Evolutionary conservation across 2,329 filamentous ascomycete species (phyloP), one percentile per base, ranked within the genome.

Genomic region (Aspergillus sp.): DNA sequence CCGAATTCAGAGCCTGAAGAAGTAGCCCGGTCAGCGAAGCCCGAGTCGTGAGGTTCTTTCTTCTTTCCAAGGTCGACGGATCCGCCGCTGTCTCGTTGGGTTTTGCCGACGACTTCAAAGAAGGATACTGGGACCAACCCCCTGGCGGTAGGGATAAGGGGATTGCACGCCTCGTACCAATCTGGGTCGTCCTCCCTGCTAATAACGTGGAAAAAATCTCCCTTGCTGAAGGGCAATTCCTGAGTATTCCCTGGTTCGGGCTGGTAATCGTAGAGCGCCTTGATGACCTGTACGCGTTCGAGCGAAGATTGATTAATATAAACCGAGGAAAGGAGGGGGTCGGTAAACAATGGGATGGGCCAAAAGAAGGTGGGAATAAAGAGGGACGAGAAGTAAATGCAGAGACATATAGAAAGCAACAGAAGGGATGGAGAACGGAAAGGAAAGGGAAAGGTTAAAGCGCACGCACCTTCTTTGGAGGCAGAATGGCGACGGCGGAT

Each of bases 131-230:
- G 95, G 44, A 99, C 95, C 59, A 99, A 84, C 60, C 95, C 95
- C 64, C 92, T 87, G 50, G 91, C 91, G 76, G 89, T 89, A 68
- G 69, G 91, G 64, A 96, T 82, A 50, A 90, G 85, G 59, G 95
- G 95, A 73, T 99, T 99, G 82, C 92, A 98, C 55, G 93, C 95
- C 78, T 98, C 95, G 82, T 97, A 99, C 93, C 95, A 99, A 73
- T 97, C 91, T 41, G 81, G 79, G 73, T 98, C 93, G 81, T 97
- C 89, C 79, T 98, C 95, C 74, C 93, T 89, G 69, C 90, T 91
- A 74, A 98, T 93, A 63, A 99, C 95, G 80, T 98, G 93, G 74
- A 99, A 95, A 76, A 98, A 99, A 75, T 99, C 95, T 70, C 95
- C 95, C 72, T 91, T 90, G 64, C 88, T 91, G 77, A 99, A 99